Conservation (phyloP, 805 yeast species). For the Cyberlindnera bimundalis region DNA sequence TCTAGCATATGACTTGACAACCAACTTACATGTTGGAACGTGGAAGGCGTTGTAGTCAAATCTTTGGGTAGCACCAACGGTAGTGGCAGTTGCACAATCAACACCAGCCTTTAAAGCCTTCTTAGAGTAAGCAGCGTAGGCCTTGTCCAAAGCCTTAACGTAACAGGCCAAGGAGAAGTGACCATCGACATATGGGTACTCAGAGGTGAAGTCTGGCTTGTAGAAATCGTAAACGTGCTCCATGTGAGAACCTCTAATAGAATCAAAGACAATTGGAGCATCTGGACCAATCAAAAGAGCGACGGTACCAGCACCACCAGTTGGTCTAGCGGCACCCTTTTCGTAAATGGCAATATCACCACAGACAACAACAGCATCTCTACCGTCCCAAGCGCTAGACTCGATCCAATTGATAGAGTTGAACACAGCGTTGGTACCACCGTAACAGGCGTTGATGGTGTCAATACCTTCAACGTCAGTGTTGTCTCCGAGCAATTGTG, state of each 20-base stretch:
- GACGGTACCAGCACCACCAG: conserved; percentile 98
- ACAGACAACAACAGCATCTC: conserved; percentile 94
- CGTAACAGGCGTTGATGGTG: conserved; percentile 96
- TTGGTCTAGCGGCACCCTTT: conserved; percentile 97
- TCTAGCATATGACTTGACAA: conserved; percentile 89
- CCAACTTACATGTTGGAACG: conserved; percentile 96
- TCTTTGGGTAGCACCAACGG: conserved; percentile 64
- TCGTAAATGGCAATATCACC: conserved; percentile 98
- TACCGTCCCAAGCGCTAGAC: conserved; percentile 95
- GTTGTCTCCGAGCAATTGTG: conserved; percentile 89
- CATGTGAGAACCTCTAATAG: conserved; percentile 88
- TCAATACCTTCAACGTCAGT: conserved; percentile 93
- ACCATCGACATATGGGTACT: conserved; percentile 97
- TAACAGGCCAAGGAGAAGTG: conserved; percentile 93
- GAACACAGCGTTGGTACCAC: conserved; percentile 94
- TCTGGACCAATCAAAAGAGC: conserved; percentile 96
- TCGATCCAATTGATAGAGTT: conserved; percentile 96
- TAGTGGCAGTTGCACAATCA: conserved; percentile 42
- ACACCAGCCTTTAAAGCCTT: conserved; percentile 59
- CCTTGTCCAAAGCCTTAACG: conserved; percentile 86
- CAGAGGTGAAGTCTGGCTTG: conserved; percentile 94
- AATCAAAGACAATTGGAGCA: conserved; percentile 92
- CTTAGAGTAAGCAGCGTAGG: conserved; percentile 77
- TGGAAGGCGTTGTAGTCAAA: conserved; percentile 97
- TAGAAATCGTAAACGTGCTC: conserved; percentile 97